Evolutionary conservation across 257 asterid species (phyloP).

Genomic region (Datura wrightii): DNA sequence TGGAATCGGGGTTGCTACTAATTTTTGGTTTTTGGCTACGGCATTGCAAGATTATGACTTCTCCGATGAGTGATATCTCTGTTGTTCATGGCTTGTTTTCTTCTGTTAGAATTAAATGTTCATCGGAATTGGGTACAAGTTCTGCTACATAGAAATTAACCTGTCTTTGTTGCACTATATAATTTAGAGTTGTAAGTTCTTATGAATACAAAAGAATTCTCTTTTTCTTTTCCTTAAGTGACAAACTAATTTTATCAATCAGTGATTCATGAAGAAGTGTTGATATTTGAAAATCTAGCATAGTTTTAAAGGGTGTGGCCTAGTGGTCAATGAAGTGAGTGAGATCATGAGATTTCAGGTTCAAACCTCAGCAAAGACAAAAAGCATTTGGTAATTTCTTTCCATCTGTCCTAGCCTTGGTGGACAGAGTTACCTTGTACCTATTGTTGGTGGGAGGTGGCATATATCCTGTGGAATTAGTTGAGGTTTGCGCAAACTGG

Average conservation of each 20-base stretch:
- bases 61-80: not conserved
- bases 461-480: too few species aligned
- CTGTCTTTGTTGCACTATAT: not conserved
- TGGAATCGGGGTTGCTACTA: not conserved
- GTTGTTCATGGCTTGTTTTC: not conserved
- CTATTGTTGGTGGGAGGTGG: too few species aligned
- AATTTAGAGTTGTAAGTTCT: not conserved
- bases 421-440: too few species aligned
- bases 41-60: not conserved
- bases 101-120: not conserved
- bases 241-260: not conserved
- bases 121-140: not conserved
- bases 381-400: too few species aligned
- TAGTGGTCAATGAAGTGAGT: too few species aligned
- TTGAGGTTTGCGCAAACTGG: too few species aligned
- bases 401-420: too few species aligned
- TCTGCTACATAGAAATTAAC: not conserved
- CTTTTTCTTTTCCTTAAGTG: not conserved
- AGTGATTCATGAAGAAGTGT: not conserved
- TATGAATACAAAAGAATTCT: not conserved
- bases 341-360: too few species aligned
- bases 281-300: not conserved
- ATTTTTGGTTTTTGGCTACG: not conserved
- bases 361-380: too few species aligned
- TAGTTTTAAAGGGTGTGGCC: too few species aligned